Evolutionary conservation across 1,139 yeast genomes (phyloP), one percentile per base, ranked within the genome.

Genomic region (Candida albicans): DNA sequence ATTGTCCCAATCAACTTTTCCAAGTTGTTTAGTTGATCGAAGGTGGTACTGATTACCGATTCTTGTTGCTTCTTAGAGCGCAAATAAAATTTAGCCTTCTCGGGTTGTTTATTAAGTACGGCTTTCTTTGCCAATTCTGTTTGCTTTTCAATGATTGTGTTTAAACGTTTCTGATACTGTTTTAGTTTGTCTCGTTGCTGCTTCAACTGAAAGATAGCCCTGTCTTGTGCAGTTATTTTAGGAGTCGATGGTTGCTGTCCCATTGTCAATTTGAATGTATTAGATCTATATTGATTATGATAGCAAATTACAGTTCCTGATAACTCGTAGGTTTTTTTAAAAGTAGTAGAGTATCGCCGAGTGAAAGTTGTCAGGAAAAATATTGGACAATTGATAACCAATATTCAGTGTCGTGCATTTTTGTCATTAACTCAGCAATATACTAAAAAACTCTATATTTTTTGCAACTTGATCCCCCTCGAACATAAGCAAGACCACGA

Each of bases 11-110:
- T 81, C 58, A 87, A 71, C 42, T 74, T 73, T 58, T 91, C 97
- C 33, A 93, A 65, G 39, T 87, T 87, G 45, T 82, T 85, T 28
- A 90, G 68, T 62, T 93, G 98, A 33, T 77, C 81, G 44, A 84
- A 87, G 0, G 96, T 86, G 55, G 83, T 85, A 29, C 67, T 65
- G 3, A 91, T 68, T 11, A 87, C 68, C 29, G 79, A 75, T 53
- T 85, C 82, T 59, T 93, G 98, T 58, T 88, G 91, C 57, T 89
- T 90, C 54, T 87, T 82, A 58, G 87, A 80, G 54, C 87, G 74
- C 47, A 93, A 66, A 29, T 93, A 81, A 47, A 87, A 67, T 53
- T 87, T 75, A 8, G 96, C 96, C 49, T 77, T 65, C 42, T 72
- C 69, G 48, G 70, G 71, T 50, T 85, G 76, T 8, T 82, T 81